phyloP scores from a whole-genome alignment of 495 filamentous ascomycete species.

The Podospora pseudocomata region DNA sequence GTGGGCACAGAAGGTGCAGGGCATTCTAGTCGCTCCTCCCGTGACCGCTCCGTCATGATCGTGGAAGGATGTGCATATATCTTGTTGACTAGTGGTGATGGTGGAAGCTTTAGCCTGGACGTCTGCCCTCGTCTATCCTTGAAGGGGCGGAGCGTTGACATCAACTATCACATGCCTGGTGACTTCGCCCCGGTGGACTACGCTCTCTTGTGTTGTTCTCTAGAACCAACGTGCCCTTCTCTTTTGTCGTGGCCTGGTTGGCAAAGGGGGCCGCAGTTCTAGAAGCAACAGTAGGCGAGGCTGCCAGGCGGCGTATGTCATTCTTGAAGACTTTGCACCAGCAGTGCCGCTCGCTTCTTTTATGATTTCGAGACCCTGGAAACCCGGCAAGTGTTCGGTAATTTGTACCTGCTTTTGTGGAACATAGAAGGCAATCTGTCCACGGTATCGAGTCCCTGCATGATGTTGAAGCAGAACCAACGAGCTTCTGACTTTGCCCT shows the following conservation, averaged over 20 bases:
- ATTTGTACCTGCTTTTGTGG: background rate
- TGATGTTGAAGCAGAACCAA: background rate
- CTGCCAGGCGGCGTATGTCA: background rate
- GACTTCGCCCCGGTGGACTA: conserved; percentile 1
- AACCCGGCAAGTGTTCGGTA: background rate
- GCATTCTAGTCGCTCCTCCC: background rate
- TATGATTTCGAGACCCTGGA: background rate
- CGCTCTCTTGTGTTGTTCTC: background rate
- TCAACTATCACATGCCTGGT: background rate
- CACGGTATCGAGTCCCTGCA: background rate
- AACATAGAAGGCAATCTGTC: background rate
- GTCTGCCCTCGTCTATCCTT: background rate
- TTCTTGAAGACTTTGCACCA: background rate
- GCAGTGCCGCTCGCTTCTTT: background rate
- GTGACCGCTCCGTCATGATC: background rate
- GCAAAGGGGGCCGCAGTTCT: background rate
- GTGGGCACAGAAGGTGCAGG: background rate
- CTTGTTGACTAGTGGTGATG: background rate
- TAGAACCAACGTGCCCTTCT: background rate
- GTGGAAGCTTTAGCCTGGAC: background rate
- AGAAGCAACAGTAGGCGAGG: background rate
- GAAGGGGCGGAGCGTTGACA: background rate
- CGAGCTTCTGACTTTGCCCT: background rate
- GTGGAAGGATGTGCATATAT: background rate
- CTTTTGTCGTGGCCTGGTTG: background rate